These are phyloP conservation scores for Phytophthora agathidicida DNA, from an alignment of 352 stramenopile genomes.

Conservation along the genomic window DNA sequence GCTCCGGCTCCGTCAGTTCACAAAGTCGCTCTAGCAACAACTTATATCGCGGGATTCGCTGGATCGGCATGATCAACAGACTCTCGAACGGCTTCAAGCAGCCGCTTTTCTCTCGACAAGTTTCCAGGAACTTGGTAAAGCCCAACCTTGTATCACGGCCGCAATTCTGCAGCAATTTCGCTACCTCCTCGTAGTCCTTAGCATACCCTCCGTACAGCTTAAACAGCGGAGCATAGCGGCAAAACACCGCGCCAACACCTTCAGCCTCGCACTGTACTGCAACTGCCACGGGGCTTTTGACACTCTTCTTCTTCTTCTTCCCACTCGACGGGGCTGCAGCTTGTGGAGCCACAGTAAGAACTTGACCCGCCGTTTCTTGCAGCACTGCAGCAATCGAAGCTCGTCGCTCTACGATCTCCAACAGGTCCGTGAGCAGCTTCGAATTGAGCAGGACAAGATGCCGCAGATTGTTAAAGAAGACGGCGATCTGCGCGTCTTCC, in stretches of 20 bases:
- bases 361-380: too few relatives aligned
- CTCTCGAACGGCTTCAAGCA: slow-evolving; percentile 81
- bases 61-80: slow-evolving; percentile 92
- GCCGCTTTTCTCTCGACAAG: slow-evolving; percentile 55
- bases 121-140: slow-evolving; percentile 65
- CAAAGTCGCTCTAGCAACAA: slow-evolving; percentile 83
- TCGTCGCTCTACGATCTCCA: slow-evolving; percentile 57
- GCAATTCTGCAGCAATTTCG: slow-evolving; percentile 63
- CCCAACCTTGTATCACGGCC: slow-evolving; percentile 48
- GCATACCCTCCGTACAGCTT: slow-evolving; percentile 85
- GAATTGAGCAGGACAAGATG: slow-evolving; percentile 88
- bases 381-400: background rate
- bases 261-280: slow-evolving; percentile 40
- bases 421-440: slow-evolving; percentile 76
- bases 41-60: slow-evolving; percentile 93
- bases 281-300: slow-evolving; percentile 34
- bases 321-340: too few relatives aligned
- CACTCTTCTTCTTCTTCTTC: slow-evolving; percentile 33
- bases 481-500: slow-evolving; percentile 83
- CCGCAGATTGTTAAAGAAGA: slow-evolving; percentile 88
- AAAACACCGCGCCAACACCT: slow-evolving; percentile 79
- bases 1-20: slow-evolving; percentile 63
- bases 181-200: slow-evolving; percentile 85
- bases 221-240: slow-evolving; percentile 82
- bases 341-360: too few relatives aligned